Conservation (phyloP, 768 basidiomycete genomes). For the Rhodotorula toruloides region DNA sequence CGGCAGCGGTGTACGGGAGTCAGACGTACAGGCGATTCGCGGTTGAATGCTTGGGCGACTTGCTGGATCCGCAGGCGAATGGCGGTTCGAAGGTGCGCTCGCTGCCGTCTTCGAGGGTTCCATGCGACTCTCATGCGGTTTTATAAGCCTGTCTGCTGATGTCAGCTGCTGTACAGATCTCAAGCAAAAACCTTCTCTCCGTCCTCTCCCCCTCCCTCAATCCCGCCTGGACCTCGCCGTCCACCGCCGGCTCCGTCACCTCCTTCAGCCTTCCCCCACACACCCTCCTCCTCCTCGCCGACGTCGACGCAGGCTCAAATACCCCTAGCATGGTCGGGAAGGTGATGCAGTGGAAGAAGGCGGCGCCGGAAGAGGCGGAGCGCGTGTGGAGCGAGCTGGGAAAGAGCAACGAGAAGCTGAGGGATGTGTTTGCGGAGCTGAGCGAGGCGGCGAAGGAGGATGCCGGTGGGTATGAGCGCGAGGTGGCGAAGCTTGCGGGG, state of each 20-base stretch:
- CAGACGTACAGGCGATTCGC: conserved; percentile 86
- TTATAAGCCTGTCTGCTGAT: neutral
- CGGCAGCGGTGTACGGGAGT: conserved; percentile 87
- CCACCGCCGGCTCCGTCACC: conserved; percentile 48
- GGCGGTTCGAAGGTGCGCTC: neutral
- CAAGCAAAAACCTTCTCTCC: conserved; percentile 49
- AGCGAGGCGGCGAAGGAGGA: conserved; percentile 4
- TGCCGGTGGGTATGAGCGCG: conserved; percentile 3
- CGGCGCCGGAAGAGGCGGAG: conserved; percentile 54
- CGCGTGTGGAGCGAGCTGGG: conserved; percentile 41
- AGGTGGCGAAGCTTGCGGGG: neutral
- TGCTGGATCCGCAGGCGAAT: conserved; percentile 55
- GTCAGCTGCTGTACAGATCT: neutral
- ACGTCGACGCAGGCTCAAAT: conserved; percentile 92
- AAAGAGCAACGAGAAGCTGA: conserved; percentile 35
- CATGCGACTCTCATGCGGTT: too few relatives aligned
- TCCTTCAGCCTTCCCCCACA: conserved; percentile 77
- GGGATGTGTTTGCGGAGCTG: conserved; percentile 21
- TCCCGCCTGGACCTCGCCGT: conserved; percentile 62
- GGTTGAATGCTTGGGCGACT: conserved; percentile 51
- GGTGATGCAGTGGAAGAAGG: conserved; percentile 81
- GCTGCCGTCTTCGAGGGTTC: too few relatives aligned
- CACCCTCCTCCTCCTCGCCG: conserved; percentile 80
- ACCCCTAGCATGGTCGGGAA: conserved; percentile 89
- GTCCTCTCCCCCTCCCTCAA: conserved; percentile 61